Evolutionary conservation across 176 grass and related monocot genomes (phyloP).

Genomic region (Phyllostachys edulis): DNA sequence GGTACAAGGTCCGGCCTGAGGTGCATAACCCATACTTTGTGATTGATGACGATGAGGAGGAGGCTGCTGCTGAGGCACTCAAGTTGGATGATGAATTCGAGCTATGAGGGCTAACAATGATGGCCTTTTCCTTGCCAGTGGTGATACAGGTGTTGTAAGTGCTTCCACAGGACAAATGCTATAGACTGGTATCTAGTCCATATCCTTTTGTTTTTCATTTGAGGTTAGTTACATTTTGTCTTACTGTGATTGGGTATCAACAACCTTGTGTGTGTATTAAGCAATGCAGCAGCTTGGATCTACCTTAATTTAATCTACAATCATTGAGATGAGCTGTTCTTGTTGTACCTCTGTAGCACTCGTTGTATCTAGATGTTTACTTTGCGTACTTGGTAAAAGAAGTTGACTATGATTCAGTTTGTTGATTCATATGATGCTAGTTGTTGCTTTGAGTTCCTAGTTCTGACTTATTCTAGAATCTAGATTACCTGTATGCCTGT

Average conservation of each 20-base stretch:
- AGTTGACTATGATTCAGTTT: constrained; percentile 17
- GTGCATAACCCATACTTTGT: constrained; percentile 87
- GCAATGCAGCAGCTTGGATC: constrained; percentile 33
- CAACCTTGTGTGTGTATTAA: constrained; percentile 31
- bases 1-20: constrained; percentile 85
- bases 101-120: constrained; percentile 51
- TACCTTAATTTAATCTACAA: constrained; percentile 28
- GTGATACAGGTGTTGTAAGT: constrained; percentile 35
- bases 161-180: no score
- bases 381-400: background rate
- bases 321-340: constrained; percentile 31
- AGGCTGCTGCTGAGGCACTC: constrained; percentile 80
- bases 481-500: constrained; percentile 1
- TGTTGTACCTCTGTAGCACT: constrained; percentile 1
- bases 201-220: constrained; percentile 47
- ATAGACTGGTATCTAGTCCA: constrained; percentile 49
- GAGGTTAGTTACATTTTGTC: constrained; percentile 36
- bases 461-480: constrained; percentile 7
- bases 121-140: constrained; percentile 11
- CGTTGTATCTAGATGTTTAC: constrained; percentile 35
- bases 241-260: constrained; percentile 38
- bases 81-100: constrained; percentile 95
- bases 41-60: constrained; percentile 80
- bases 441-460: background rate
- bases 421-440: background rate